Base-by-base conservation (phyloP, 2,329 filamentous ascomycete genomes). In the Zymoseptoria ardabiliae region DNA sequence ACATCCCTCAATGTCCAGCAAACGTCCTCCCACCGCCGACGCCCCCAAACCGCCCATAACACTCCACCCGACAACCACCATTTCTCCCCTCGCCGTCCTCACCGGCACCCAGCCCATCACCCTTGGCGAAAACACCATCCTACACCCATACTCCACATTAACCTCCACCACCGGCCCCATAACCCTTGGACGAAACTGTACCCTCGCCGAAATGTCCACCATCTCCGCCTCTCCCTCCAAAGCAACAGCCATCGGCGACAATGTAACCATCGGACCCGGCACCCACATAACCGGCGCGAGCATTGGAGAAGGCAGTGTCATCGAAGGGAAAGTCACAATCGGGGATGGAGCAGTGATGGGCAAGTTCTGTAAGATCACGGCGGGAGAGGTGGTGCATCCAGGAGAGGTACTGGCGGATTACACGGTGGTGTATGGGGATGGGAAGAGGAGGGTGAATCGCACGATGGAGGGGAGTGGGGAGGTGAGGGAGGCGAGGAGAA, bases 91-190 rank as follows among this genome's bases (percentile, higher is more conserved):
- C 65, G 78, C 76, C 2, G 71, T 75, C 41, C 68, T 80, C 19
- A 84, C 75, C n/a, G 94, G 94, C 64, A 85, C 83, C 2, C 83
- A 95, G 71, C 86, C 85, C 1, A 90, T 99, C 63, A 87, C 85
- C 51, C 85, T 97, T 63, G 87, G 87, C 58, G 81, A 89, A 22
- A 86, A 91, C 69, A 87, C 85, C 3, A 83, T 97, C 6, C 77
- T 99, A n/a, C 93, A 97, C 69, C 92, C 94, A 1, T 89, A 92
- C 54, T 84, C 87, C 17, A 85, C 70, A 55, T 70, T 80, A 28
- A 72, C 71, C 45, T 76, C 77, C 48, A 70, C 72, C 1, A 57
- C 72, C 19, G 76, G 75, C n/a, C 72, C 73, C 1, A 75, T 80
- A 1, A 71, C 72, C 19, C 69, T 81, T 7, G 77, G 76, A 0